Percentiles rank a stretch among this genome's conserved stretches.
phyloP scores from a whole-genome alignment of 371 early-diverging fungal genomes.

The Mortierella sp. region DNA sequence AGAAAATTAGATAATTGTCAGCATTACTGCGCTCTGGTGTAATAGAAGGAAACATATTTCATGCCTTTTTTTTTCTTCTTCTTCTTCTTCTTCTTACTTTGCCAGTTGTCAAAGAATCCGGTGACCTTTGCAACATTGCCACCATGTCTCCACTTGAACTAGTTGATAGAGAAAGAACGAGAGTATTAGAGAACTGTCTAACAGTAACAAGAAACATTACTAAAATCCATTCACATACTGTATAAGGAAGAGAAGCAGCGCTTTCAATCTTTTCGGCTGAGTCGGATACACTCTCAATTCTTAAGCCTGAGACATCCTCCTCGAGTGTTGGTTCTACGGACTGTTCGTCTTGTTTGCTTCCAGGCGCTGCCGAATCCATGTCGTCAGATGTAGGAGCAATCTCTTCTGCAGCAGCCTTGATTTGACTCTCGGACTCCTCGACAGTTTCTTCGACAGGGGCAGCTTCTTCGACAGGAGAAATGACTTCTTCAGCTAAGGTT shows the following conservation, averaged over 20 bases:
- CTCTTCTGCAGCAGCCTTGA: background rate
- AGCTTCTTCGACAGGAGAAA: background rate
- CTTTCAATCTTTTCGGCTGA: background rate
- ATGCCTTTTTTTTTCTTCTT: too few relatives aligned
- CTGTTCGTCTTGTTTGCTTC: background rate
- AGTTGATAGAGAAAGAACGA: slow-evolving; percentile 4
- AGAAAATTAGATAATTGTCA: background rate
- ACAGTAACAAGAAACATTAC: background rate
- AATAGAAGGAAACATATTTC: background rate
- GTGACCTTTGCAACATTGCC: slow-evolving; percentile 64
- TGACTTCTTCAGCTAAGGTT: background rate
- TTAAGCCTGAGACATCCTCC: background rate
- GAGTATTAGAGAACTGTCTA: background rate
- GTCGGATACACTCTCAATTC: background rate
- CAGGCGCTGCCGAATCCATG: background rate
- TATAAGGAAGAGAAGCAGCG: background rate
- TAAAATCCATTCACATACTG: background rate
- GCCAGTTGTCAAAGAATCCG: slow-evolving; percentile 68
- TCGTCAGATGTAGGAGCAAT: background rate
- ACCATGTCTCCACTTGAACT: slow-evolving; percentile 66
- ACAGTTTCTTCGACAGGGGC: slow-evolving; percentile 4
- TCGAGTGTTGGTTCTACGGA: slow-evolving; percentile 3
- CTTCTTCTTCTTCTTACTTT: slow-evolving; percentile 39
- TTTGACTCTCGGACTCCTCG: background rate
- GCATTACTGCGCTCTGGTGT: too few relatives aligned